Conservation (phyloP, 805 yeast genomes). For the Candida fluviatilis region DNA sequence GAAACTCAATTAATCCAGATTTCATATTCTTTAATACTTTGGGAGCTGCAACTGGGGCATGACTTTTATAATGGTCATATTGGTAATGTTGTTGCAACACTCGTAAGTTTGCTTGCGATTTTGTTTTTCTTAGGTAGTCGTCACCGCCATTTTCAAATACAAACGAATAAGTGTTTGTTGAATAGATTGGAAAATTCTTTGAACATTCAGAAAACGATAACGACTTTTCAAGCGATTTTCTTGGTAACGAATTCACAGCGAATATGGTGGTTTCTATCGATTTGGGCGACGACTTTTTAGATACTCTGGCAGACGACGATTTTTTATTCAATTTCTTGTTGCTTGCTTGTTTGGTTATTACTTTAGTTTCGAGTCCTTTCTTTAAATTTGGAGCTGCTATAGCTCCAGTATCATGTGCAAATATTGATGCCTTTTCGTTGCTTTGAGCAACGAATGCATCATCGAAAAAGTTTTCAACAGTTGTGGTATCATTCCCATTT, state of each 20-base stretch:
- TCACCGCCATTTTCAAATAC: slow-evolving; percentile 15
- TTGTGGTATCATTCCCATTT: no score
- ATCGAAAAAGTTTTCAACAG: no score
- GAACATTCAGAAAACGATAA: slow-evolving; percentile 14
- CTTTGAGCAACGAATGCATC: no score
- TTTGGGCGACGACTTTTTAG: background rate
- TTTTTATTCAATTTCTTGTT: background rate
- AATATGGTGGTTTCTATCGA: background rate
- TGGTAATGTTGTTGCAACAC: slow-evolving; percentile 5
- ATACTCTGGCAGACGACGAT: background rate
- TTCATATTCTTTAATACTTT: slow-evolving; percentile 20
- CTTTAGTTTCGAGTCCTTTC: background rate
- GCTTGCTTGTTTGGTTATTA: slow-evolving; percentile 2
- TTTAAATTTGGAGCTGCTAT: background rate
- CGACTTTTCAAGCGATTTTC: slow-evolving; percentile 1
- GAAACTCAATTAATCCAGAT: slow-evolving; percentile 26
- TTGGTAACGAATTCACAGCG: background rate
- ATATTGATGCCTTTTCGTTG: no score
- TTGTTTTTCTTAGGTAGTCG: slow-evolving; percentile 6
- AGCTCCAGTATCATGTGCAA: no score
- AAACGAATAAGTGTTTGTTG: slow-evolving; percentile 16
- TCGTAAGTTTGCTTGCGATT: slow-evolving; percentile 2
- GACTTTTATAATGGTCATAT: slow-evolving; percentile 4
- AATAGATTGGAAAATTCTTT: slow-evolving; percentile 12
- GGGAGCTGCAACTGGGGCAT: slow-evolving; percentile 5